Conservation (phyloP, 371 early-diverging fungal species). For the Actinomortierella wolfii region DNA sequence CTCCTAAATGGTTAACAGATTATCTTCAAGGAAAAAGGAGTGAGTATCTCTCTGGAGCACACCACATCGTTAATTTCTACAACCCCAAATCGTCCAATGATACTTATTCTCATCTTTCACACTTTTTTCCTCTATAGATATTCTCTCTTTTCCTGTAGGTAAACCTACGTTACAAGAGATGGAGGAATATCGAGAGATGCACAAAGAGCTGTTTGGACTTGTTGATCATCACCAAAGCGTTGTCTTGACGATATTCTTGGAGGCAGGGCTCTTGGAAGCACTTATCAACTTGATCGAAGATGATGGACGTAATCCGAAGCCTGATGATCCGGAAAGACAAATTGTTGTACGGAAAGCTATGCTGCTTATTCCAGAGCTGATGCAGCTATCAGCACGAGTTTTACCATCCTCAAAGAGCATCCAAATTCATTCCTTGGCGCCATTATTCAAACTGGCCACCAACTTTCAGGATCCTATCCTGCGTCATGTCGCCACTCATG, state of each 20-base stretch:
- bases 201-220: constrained; percentile 53
- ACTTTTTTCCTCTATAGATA: background rate
- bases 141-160: constrained; percentile 9
- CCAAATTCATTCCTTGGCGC: constrained; percentile 63
- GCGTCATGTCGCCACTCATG: constrained; percentile 77
- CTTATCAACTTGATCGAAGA: constrained; percentile 55
- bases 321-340: constrained; percentile 9
- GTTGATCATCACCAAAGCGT: constrained; percentile 75
- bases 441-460: constrained; percentile 77
- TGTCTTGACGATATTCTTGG: constrained; percentile 76
- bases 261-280: constrained; percentile 79
- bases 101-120: background rate
- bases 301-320: constrained; percentile 13
- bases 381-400: constrained; percentile 72
- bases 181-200: constrained; percentile 28
- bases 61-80: background rate
- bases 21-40: constrained; percentile 32
- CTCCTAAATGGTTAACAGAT: constrained; percentile 60
- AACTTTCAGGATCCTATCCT: constrained; percentile 76
- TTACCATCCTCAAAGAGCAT: constrained; percentile 53
- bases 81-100: background rate
- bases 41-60: constrained; percentile 10
- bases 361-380: constrained; percentile 74
- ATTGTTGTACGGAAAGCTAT: constrained; percentile 62
- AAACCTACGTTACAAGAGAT: constrained; percentile 32